Evolutionary conservation across 768 basidiomycete genomes (phyloP).

Genomic region (Roridomyces roridus): DNA sequence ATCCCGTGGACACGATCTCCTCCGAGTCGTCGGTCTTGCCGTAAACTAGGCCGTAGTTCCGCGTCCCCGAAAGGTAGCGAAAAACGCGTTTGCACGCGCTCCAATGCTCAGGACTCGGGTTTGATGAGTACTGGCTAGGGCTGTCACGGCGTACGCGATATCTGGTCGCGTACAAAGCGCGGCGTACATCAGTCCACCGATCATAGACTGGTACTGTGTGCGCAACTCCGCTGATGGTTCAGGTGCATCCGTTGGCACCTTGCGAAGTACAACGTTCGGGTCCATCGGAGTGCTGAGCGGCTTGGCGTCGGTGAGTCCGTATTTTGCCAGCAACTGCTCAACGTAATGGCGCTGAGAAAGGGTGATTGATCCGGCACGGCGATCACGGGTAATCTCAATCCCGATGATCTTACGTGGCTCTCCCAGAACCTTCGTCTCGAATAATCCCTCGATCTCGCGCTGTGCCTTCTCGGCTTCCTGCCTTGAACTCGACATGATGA

Average conservation of each 20-base stretch:
- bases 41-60: constrained; percentile 5
- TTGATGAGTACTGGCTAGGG: constrained; percentile 25
- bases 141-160: constrained; percentile 24
- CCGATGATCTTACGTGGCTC: constrained; percentile 31
- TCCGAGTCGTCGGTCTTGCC: neutral
- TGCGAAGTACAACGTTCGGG: constrained; percentile 6
- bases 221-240: neutral
- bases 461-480: constrained; percentile 2
- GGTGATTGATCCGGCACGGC: constrained; percentile 1
- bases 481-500: constrained; percentile 17
- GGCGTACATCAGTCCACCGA: constrained; percentile 14
- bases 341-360: constrained; percentile 9
- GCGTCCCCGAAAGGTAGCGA: constrained; percentile 39
- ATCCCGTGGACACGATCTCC: neutral
- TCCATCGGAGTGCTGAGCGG: constrained; percentile 14
- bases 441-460: neutral
- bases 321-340: constrained; percentile 2
- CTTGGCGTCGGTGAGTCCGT: constrained; percentile 2
- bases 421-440: constrained; percentile 30
- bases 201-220: constrained; percentile 3
- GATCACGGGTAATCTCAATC: constrained; percentile 28
- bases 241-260: neutral
- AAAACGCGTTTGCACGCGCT: constrained; percentile 38
- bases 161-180: constrained; percentile 26
- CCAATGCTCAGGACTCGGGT: constrained; percentile 36